Conservation (phyloP, 129 eudicot genomes). For the Pseudognaphalium luteoalbum region DNA sequence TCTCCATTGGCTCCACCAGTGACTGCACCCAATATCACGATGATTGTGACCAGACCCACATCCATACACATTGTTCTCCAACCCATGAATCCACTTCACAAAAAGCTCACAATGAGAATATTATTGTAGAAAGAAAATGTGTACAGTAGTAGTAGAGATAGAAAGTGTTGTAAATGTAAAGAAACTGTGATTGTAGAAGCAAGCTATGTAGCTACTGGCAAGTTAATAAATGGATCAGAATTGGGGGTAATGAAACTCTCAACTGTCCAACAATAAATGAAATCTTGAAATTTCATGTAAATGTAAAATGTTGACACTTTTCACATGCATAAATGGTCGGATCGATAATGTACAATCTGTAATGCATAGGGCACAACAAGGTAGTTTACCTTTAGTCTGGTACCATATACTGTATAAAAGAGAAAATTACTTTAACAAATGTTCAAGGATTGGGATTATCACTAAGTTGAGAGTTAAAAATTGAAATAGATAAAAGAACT, state of each 20-base stretch:
- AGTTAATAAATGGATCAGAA: constrained; percentile 37
- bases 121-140: constrained; percentile 13
- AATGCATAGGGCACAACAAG: constrained; percentile 10
- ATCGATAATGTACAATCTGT: constrained; percentile 16
- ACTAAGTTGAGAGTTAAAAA: too few species aligned
- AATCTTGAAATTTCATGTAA: constrained; percentile 30
- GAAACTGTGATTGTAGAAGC: constrained; percentile 26
- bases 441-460: too few species aligned
- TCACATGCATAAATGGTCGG: constrained; percentile 33
- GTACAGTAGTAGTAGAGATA: background rate
- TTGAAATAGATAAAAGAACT: too few species aligned
- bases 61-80: constrained; percentile 19
- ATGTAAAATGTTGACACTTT: constrained; percentile 28
- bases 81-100: constrained; percentile 46
- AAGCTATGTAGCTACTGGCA: background rate
- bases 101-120: constrained; percentile 5
- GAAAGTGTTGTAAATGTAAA: constrained; percentile 29
- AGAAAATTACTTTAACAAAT: too few species aligned
- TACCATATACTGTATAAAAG: too few species aligned
- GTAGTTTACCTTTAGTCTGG: too few species aligned
- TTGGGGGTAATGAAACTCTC: constrained; percentile 36
- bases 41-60: constrained; percentile 37
- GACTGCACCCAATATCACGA: constrained; percentile 59
- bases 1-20: constrained; percentile 66
- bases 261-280: constrained; percentile 38